Percentiles rank a stretch among this genome's conserved stretches.
These are phyloP conservation scores for Phytophthora nicotianae DNA, from an alignment of 352 stramenopile species.

Conservation along the genomic window DNA sequence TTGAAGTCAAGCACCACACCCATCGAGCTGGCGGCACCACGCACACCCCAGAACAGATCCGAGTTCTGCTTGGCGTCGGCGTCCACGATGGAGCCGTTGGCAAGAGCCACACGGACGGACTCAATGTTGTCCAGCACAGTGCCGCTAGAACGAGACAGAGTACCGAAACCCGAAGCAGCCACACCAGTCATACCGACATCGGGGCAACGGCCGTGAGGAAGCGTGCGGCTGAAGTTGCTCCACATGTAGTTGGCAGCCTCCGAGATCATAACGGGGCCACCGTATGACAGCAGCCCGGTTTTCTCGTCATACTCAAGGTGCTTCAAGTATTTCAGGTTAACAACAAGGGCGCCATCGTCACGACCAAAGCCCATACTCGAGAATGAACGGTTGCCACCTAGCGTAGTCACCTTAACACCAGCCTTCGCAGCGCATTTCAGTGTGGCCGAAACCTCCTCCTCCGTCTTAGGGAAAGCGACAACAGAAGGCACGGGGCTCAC, in stretches of 20 bases:
- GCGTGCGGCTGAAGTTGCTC: constrained; percentile 12
- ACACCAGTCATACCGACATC: constrained; percentile 40
- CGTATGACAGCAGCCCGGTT: constrained; percentile 29
- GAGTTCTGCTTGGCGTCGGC: constrained; percentile 26
- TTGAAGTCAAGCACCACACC: constrained; percentile 32
- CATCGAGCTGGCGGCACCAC: background rate
- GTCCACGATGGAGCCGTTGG: constrained; percentile 31
- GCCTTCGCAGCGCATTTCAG: constrained; percentile 27
- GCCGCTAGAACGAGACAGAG: constrained; percentile 22
- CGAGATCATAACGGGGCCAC: constrained; percentile 1
- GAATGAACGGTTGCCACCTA: constrained; percentile 22
- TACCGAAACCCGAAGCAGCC: constrained; percentile 2
- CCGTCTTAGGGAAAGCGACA: constrained; percentile 26
- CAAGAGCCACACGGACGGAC: constrained; percentile 29
- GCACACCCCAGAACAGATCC: constrained; percentile 13
- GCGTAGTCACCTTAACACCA: constrained; percentile 32
- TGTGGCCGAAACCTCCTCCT: constrained; percentile 17
- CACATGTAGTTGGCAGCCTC: constrained; percentile 29
- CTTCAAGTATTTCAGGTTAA: constrained; percentile 32
- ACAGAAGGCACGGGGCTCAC: constrained; percentile 6
- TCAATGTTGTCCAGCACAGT: constrained; percentile 35
- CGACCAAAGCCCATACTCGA: constrained; percentile 24
- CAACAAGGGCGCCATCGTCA: constrained; percentile 32
- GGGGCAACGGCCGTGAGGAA: constrained; percentile 32
- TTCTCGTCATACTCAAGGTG: constrained; percentile 23